Percentiles rank a stretch among this genome's conserved stretches.
phyloP scores from a whole-genome alignment of 2,329 filamentous ascomycete species.

The Fusarium proliferatum region DNA sequence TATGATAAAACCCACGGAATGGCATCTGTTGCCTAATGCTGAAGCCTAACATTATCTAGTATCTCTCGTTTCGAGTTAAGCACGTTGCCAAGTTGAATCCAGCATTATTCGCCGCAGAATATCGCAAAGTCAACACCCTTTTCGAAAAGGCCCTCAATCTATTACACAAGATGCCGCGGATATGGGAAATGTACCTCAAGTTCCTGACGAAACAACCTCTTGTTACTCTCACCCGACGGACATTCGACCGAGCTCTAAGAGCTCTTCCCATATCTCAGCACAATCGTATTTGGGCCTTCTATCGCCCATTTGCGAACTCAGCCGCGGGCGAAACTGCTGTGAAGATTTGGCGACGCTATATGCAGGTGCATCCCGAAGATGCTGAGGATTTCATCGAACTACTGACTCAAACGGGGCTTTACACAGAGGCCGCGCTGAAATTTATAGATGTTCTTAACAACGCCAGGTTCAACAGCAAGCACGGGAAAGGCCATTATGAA shows the following conservation, averaged over 20 bases:
- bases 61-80: slow-evolving; percentile 84
- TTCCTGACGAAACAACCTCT: slow-evolving; percentile 94
- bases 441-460: slow-evolving; percentile 96
- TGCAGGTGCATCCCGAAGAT: slow-evolving; percentile 96
- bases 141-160: slow-evolving; percentile 94
- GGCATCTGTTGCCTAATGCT: neutral
- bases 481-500: slow-evolving; percentile 94
- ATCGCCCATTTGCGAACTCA: slow-evolving; percentile 90
- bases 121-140: slow-evolving; percentile 91
- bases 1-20: slow-evolving; percentile 46
- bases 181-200: slow-evolving; percentile 97
- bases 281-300: slow-evolving; percentile 93
- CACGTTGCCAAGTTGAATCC: slow-evolving; percentile 87
- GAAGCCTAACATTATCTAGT: slow-evolving; percentile 60
- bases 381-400: slow-evolving; percentile 95
- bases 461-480: slow-evolving; percentile 88
- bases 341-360: slow-evolving; percentile 93
- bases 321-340: slow-evolving; percentile 91
- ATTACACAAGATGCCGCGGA: slow-evolving; percentile 97
- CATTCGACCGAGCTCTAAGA: slow-evolving; percentile 91
- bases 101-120: slow-evolving; percentile 81
- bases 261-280: slow-evolving; percentile 95
- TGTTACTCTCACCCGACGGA: slow-evolving; percentile 84
- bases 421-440: slow-evolving; percentile 89
- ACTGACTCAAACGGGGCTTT: slow-evolving; percentile 81